Conservation (phyloP, 2,329 filamentous ascomycete genomes). For the Bipolaris oryzae region DNA sequence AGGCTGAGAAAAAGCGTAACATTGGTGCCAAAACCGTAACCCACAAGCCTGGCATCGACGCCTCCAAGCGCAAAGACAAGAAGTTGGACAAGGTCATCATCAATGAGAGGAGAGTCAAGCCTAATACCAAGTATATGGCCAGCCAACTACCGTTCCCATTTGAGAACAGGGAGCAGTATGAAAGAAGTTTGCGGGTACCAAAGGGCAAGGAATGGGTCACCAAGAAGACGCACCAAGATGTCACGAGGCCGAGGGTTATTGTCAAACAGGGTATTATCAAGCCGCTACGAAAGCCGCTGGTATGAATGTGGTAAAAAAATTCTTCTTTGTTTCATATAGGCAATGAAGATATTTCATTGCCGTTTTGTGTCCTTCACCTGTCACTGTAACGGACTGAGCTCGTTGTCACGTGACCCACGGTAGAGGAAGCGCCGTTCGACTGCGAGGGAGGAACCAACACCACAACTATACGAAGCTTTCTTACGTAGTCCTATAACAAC, state of each 20-base stretch:
- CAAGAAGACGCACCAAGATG: constrained; percentile 91
- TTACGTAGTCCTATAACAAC: too few species aligned
- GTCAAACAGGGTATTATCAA: constrained; percentile 93
- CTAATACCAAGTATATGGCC: constrained; percentile 90
- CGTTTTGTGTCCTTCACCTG: neutral
- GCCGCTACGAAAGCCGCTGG: constrained; percentile 79
- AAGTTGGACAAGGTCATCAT: constrained; percentile 87
- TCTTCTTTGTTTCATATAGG: neutral
- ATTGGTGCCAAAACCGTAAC: constrained; percentile 62
- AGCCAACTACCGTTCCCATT: constrained; percentile 85
- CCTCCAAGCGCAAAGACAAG: constrained; percentile 77
- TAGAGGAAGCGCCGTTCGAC: neutral
- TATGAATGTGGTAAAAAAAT: constrained; percentile 29
- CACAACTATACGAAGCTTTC: neutral
- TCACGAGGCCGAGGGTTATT: constrained; percentile 85
- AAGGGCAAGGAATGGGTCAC: constrained; percentile 95
- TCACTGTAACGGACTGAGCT: neutral
- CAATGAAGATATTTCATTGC: neutral
- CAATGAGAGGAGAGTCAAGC: constrained; percentile 87
- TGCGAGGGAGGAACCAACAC: neutral
- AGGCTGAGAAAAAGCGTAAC: constrained; percentile 63
- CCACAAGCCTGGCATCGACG: constrained; percentile 74
- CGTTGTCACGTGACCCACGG: neutral
- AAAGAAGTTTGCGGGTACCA: constrained; percentile 82
- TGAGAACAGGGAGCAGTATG: constrained; percentile 86